These are phyloP conservation scores for Alternaria sp. DNA, from an alignment of 2,329 filamentous ascomycete genomes.

Conservation along the genomic window DNA sequence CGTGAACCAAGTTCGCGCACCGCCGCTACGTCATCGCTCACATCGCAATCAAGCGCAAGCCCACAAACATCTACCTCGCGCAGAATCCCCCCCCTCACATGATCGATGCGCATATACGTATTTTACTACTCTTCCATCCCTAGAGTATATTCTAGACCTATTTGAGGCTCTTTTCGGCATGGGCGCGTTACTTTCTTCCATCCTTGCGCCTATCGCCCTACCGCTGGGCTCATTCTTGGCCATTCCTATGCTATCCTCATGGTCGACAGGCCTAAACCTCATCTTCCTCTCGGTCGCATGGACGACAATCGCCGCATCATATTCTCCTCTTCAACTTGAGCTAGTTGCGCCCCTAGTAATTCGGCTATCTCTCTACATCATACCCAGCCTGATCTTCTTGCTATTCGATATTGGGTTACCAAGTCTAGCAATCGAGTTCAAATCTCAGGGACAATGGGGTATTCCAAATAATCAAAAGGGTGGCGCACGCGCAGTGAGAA, in stretches of 20 bases:
- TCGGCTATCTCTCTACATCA: conserved; percentile 72
- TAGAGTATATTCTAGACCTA: background rate
- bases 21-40: conserved; percentile 12
- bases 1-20: conserved; percentile 9
- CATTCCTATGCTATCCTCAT: conserved; percentile 75
- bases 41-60: conserved; percentile 3
- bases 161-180: conserved; percentile 17
- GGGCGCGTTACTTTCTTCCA: conserved; percentile 34
- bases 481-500: conserved; percentile 52
- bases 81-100: conserved; percentile 1
- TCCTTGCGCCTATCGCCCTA: conserved; percentile 44
- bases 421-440: conserved; percentile 70
- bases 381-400: conserved; percentile 76
- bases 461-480: conserved; percentile 53
- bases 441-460: conserved; percentile 65
- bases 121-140: background rate
- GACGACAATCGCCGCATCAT: conserved; percentile 80
- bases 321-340: conserved; percentile 77
- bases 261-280: conserved; percentile 80
- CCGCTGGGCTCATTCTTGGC: conserved; percentile 68
- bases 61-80: background rate
- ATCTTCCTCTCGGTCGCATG: conserved; percentile 92
- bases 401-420: conserved; percentile 75
- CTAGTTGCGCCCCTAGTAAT: conserved; percentile 72
- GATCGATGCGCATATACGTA: background rate